phyloP scores from a whole-genome alignment of 441 rosid genomes.

The Populus trichocarpa region DNA sequence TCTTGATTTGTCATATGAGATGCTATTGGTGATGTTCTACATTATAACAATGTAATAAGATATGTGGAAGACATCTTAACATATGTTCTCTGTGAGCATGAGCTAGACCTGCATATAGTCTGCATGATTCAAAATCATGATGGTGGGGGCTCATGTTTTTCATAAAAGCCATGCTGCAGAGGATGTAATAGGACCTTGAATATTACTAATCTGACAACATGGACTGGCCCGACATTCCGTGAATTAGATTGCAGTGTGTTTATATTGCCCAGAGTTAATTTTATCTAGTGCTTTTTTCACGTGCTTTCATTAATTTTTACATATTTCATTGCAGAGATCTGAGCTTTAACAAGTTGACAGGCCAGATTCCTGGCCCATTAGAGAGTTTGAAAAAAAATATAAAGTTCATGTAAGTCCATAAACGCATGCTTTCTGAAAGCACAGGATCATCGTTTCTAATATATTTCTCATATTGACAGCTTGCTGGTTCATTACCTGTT shows the following conservation, averaged over 20 bases:
- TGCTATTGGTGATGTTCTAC: neutral
- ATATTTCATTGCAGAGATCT: neutral
- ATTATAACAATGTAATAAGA: neutral
- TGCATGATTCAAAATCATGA: neutral
- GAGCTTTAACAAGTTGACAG: neutral
- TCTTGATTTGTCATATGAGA: neutral
- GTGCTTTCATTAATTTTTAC: neutral
- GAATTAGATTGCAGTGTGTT: neutral
- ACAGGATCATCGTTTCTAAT: neutral
- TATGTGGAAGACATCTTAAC: neutral
- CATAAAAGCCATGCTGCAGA: neutral
- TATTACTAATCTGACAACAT: too few species aligned
- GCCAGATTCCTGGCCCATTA: neutral
- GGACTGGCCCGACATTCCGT: too few species aligned
- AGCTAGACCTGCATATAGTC: neutral
- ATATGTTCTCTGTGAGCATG: neutral
- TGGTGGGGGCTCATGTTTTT: neutral
- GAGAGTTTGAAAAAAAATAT: neutral
- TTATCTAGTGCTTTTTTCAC: neutral
- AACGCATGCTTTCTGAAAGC: neutral
- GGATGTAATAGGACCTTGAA: neutral
- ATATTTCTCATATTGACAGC: neutral
- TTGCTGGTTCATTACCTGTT: neutral
- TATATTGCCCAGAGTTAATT: neutral
- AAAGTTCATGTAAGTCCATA: neutral